Evolutionary conservation across 2,329 filamentous ascomycete species (phyloP), one percentile per base, ranked within the genome.

Genomic region (Aspergillus sp.): DNA sequence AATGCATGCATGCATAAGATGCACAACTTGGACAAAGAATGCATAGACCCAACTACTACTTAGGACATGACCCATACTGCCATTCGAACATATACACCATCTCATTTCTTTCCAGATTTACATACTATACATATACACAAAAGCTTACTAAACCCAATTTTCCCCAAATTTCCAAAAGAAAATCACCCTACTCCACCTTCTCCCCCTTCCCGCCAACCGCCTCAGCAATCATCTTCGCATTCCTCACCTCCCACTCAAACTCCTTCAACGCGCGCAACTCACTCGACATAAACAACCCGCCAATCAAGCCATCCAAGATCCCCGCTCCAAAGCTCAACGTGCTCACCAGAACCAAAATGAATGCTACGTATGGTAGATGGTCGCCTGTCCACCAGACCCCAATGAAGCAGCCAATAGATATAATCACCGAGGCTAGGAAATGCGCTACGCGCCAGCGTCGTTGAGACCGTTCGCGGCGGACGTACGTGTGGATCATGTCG

Each of bases 201-300:
- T 36, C 32, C 32, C 32, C 32, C 5, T 36, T 36, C 1, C 32
- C 32, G 0, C 32, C 32, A 5, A 15, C 32, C 10, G 32, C 32
- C 32, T 36, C 32, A 36, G 30, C 55, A 38, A 61, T 25, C 41
- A 55, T 39, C 53, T 62, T 62, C 11, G 89, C 88, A 72, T 90
- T 93, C 54, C 80, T 80, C 25, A 98, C 88, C 76, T 99, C 95
- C 90, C 92, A 97, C 73, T 95, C 87, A 77, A 98, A 98, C 79
- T 99, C 95, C 69, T 87, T 88, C 57, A 99, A 79, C 3, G 90
- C 88, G 60, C 92, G 84, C 61, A 97, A 77, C 78, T 99, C 95
- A 62, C 87, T 88, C 10, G 89, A 88, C 60, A 96, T 89, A 74
- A 99, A 99, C 52, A 98, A 76, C 0, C 95, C 84, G 0, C 92